Evolutionary conservation across 2,329 filamentous ascomycete species (phyloP).

Genomic region (Paecilomyces fulvus): DNA sequence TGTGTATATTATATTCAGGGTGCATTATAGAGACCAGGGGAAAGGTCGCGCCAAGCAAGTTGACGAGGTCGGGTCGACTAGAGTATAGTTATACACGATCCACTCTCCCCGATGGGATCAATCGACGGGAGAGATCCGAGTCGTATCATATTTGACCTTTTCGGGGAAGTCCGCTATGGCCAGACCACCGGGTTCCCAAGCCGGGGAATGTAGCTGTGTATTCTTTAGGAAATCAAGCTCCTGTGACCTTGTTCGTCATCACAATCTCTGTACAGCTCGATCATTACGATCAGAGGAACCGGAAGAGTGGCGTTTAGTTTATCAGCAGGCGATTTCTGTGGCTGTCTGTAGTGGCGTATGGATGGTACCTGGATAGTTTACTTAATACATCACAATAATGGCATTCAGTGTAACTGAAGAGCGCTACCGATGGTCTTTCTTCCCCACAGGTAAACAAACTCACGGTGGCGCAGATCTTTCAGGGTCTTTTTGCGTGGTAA

Average conservation of each 20-base stretch:
- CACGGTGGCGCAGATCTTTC: slow-evolving; percentile 14
- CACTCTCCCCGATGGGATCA: neutral
- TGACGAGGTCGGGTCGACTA: too few relatives aligned
- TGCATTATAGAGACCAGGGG: too few relatives aligned
- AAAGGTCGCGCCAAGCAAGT: too few relatives aligned
- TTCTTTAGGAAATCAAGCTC: neutral
- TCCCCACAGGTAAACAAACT: slow-evolving; percentile 8
- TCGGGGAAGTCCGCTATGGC: neutral
- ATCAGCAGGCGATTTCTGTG: slow-evolving; percentile 6
- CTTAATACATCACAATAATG: slow-evolving; percentile 8
- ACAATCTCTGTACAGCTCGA: neutral
- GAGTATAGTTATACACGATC: neutral
- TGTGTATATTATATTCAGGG: too few relatives aligned
- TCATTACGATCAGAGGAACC: neutral
- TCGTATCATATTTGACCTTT: neutral
- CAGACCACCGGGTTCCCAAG: neutral
- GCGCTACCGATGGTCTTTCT: slow-evolving; percentile 7
- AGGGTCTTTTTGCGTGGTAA: slow-evolving; percentile 10
- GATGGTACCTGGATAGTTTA: slow-evolving; percentile 11
- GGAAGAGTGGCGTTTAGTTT: slow-evolving; percentile 8
- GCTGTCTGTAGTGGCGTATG: slow-evolving; percentile 6
- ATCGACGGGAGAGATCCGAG: neutral
- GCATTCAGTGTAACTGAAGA: slow-evolving; percentile 6
- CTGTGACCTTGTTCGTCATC: neutral
- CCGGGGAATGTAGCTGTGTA: neutral